phyloP scores from a whole-genome alignment of 306 rosid genomes.

The Gynostemma pentaphyllum region DNA sequence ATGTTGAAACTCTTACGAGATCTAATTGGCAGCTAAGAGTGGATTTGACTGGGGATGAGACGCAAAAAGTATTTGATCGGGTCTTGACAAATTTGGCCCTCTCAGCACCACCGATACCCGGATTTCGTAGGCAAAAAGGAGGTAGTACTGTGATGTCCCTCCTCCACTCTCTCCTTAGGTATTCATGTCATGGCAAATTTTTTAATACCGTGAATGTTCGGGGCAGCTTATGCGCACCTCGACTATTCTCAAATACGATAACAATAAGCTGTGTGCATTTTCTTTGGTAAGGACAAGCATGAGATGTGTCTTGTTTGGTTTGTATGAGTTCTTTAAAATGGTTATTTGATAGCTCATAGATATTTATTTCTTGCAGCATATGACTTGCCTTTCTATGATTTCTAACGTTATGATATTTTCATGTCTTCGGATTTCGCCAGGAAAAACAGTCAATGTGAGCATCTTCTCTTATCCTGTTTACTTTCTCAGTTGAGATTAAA shows the following conservation, averaged over 20 bases:
- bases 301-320: background rate
- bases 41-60: slow-evolving; percentile 58
- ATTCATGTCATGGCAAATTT: too few species aligned
- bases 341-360: slow-evolving; percentile 5
- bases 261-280: background rate
- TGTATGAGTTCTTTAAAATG: background rate
- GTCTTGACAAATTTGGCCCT: slow-evolving; percentile 50
- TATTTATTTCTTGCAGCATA: slow-evolving; percentile 14
- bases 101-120: slow-evolving; percentile 75
- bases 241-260: too few species aligned
- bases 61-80: slow-evolving; percentile 48
- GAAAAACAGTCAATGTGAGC: slow-evolving; percentile 71
- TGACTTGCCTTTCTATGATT: slow-evolving; percentile 17
- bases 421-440: slow-evolving; percentile 35
- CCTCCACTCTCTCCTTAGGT: too few species aligned
- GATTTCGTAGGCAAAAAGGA: slow-evolving; percentile 81
- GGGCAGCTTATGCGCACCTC: too few species aligned
- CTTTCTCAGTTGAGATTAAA: background rate
- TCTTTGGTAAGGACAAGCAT: background rate
- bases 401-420: slow-evolving; percentile 32
- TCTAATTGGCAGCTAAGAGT: slow-evolving; percentile 54
- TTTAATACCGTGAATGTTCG: too few species aligned
- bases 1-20: background rate
- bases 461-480: slow-evolving; percentile 8
- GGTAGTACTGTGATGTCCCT: slow-evolving; percentile 27